Base-by-base conservation (phyloP, 441 rosid species). In the Adansonia rubrostipa region DNA sequence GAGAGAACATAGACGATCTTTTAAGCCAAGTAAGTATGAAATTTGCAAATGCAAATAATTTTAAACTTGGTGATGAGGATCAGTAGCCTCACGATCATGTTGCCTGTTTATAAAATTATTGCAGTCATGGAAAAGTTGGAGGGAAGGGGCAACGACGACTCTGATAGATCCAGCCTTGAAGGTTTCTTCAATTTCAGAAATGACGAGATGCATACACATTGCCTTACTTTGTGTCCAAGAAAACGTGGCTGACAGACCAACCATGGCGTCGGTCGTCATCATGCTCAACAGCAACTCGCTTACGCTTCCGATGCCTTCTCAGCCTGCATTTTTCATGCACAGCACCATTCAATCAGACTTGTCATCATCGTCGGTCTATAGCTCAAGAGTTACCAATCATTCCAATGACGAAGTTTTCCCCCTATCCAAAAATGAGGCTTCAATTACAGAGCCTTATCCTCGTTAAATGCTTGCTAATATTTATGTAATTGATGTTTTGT, bases 241-340 rank as follows among this genome's bases (percentile, higher is more conserved):
- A 67, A 67, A 67, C n/a, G 53, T 67, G 33, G 54, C 24, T 0
- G 36, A 45, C 40, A 20, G 72, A 22, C 56, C 72, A 11, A 45
- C 72, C 36, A 68, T 68, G 72, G 72, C 72, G 28, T 68, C 72
- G 40, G 72, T 68, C 1, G 72, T 11, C n/a, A 2, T 68, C 72
- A 68, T 67, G 71, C 53, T 67, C 13, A 67, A 67, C 10, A 67
- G 53, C 24, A 44, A 19, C 71, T 67, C 71, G 24, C 53, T 67
- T 11, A 67, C 71, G 3, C 71, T 67, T 67, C 53, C 71, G n/a
- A 19, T 44, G 53, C 71, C 71, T 9, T 67, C 71, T 19, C 8
- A 67, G 4, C 71, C 71, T 7, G 71, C 71, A 17, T 67, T 67
- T 44, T 67, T 17, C 53, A 67, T 67, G 71, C 71, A 67, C 48